phyloP scores from a whole-genome alignment of 345 rosid genomes.

The Corchorus olitorius region DNA sequence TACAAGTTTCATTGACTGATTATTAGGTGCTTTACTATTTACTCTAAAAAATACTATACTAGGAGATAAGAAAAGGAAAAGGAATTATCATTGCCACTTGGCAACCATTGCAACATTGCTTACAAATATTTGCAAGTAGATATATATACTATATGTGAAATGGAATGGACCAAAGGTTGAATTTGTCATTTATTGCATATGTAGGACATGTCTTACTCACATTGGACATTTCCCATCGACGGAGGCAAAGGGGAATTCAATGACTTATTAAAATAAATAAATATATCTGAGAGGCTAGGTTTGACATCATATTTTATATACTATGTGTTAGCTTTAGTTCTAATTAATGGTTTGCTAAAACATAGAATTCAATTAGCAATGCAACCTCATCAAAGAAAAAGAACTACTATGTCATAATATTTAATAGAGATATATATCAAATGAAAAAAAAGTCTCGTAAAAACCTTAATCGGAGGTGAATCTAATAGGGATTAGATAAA shows the following conservation, averaged over 20 bases:
- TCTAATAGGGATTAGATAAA: no score
- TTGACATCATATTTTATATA: no score
- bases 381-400: no score
- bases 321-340: no score
- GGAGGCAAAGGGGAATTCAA: neutral
- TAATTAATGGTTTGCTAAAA: no score
- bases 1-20: neutral
- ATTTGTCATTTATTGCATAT: neutral
- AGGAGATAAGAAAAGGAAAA: neutral
- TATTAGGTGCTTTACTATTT: neutral
- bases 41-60: neutral
- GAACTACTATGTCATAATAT: no score
- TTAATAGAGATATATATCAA: no score
- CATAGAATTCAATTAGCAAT: no score
- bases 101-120: neutral
- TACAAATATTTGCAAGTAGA: neutral
- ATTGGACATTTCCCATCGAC: neutral
- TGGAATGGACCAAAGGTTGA: neutral
- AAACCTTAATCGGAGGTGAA: no score
- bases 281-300: no score
- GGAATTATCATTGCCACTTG: slow-evolving; percentile 2
- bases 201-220: neutral
- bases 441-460: no score
- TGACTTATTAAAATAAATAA: neutral
- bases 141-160: neutral